Evolutionary conservation across 192 early-diverging fungal species (phyloP), one percentile per base, ranked within the genome.

Genomic region (Chytriomyces sp.): DNA sequence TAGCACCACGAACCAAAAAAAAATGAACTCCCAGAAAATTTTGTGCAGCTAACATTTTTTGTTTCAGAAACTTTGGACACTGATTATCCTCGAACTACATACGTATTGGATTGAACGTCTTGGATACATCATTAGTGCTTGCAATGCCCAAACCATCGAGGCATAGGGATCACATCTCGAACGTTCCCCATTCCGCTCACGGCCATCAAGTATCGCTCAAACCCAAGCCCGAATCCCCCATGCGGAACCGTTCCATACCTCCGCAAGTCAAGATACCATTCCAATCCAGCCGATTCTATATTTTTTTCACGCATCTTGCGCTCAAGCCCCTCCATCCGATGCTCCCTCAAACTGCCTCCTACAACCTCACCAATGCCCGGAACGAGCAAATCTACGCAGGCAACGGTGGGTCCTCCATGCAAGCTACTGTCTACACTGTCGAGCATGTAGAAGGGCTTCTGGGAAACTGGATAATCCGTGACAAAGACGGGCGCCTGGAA

Each of bases 401-500:
- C 90, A 2, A 94, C 94, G 0, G 92, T 93, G 31, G 76, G 80
- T 10, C 80, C 67, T 26, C 31, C 49, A 40, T 39, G 57, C 30
- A 41, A 30, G 36, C 56, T 19, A 0, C 76, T 34, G 56, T 90
- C 88, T 1, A 73, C 80, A 39, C 41, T 31, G 37, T 54, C 68
- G 19, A 64, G 53, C 94, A 96, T 96, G 62, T 96, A 96, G 71
- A 96, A 96, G 0, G 94, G 92, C 76, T 96, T 96, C 33, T 92
- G 49, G 6, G 17, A 7, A 0, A 80, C 75, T 5, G 93, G 94
- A 72, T 94, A 96, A 62, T 94, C 90, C n/a, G 92, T 94, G 19
- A 96, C 91, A 86, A 93, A 96, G 2, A 96, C 91, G 1, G 94
- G 94, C 6, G 75, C 78, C n/a, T 84, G 76, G 72, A 79, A 90